Percentiles rank a stretch among this genome's conserved stretches.
These are phyloP conservation scores for Akanthomyces lecanii DNA, from an alignment of 2,329 filamentous ascomycete genomes.

Conservation along the genomic window DNA sequence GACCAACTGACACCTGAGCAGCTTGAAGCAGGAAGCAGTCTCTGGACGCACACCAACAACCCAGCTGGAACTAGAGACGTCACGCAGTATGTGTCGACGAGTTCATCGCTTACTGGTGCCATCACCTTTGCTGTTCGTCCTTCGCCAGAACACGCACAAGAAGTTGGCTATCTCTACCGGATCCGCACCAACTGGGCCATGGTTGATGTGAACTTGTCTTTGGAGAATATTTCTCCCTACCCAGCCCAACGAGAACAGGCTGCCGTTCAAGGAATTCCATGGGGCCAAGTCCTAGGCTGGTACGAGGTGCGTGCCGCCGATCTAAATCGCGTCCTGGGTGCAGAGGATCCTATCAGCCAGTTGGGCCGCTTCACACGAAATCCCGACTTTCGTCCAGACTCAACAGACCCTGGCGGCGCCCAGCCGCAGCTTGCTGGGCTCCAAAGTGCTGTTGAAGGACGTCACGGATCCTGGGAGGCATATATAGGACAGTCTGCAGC, in stretches of 20 bases:
- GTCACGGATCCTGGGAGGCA: not conserved
- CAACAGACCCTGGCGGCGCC: not conserved
- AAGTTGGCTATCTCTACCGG: not conserved
- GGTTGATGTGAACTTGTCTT: not conserved
- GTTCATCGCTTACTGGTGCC: not conserved
- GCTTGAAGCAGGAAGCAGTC: not conserved
- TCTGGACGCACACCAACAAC: not conserved
- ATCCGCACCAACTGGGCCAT: slow-evolving; percentile 1
- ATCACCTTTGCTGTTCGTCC: not conserved
- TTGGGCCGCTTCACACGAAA: not conserved
- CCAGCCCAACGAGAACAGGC: not conserved
- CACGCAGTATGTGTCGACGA: not conserved
- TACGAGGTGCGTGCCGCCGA: not conserved
- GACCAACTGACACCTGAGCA: not conserved
- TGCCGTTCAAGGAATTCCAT: not conserved
- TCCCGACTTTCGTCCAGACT: not conserved
- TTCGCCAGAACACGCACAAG: not conserved
- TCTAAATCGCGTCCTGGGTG: not conserved
- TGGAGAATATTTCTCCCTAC: not conserved
- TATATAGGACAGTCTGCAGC: not conserved
- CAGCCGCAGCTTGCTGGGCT: not conserved
- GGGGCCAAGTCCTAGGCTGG: not conserved
- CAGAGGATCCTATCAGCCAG: not conserved
- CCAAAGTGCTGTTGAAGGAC: not conserved
- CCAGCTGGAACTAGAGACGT: not conserved